Percentiles rank a stretch among this genome's conserved stretches.
These are phyloP conservation scores for Alternaria novae-zelandiae DNA, from an alignment of 2,329 filamentous ascomycete genomes.

Conservation along the genomic window DNA sequence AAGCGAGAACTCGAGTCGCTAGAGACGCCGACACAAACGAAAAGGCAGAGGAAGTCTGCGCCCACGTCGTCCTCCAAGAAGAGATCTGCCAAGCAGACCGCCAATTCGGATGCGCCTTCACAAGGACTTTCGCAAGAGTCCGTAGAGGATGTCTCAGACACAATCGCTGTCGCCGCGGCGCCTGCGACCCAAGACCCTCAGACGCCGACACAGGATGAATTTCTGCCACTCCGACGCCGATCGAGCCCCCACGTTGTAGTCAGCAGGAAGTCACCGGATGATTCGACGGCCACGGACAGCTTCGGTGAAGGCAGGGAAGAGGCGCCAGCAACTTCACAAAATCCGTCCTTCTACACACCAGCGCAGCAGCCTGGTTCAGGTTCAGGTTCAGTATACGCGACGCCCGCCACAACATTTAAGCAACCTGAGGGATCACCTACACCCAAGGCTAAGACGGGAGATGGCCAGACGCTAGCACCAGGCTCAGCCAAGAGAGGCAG, in stretches of 20 bases:
- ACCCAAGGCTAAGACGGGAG: conserved; percentile 20
- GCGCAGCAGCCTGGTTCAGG: conserved; percentile 20
- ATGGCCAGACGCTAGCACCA: conserved; percentile 21
- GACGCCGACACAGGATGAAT: conserved; percentile 14
- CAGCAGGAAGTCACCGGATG: conserved; percentile 17
- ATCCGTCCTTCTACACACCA: conserved; percentile 31
- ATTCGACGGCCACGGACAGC: conserved; percentile 7
- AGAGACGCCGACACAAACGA: conserved; percentile 37
- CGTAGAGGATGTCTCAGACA: conserved; percentile 19
- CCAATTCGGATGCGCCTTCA: neutral
- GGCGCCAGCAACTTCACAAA: conserved; percentile 21
- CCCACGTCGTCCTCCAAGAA: conserved; percentile 17
- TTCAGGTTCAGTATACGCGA: conserved; percentile 22
- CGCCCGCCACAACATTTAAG: conserved; percentile 31
- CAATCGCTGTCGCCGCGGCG: conserved; percentile 16
- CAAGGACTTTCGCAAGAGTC: conserved; percentile 15
- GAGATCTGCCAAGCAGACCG: neutral
- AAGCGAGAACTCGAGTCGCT: conserved; percentile 41
- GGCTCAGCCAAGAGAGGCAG: conserved; percentile 23
- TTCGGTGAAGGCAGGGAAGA: conserved; percentile 13
- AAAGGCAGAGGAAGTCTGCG: conserved; percentile 34
- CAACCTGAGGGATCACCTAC: conserved; percentile 32
- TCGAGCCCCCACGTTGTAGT: conserved; percentile 34
- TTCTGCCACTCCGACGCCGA: conserved; percentile 30
- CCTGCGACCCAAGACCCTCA: conserved; percentile 4